Evolutionary conservation across 495 filamentous ascomycete species (phyloP), one percentile per base, ranked within the genome.

Genomic region (Haplographium delicatum): DNA sequence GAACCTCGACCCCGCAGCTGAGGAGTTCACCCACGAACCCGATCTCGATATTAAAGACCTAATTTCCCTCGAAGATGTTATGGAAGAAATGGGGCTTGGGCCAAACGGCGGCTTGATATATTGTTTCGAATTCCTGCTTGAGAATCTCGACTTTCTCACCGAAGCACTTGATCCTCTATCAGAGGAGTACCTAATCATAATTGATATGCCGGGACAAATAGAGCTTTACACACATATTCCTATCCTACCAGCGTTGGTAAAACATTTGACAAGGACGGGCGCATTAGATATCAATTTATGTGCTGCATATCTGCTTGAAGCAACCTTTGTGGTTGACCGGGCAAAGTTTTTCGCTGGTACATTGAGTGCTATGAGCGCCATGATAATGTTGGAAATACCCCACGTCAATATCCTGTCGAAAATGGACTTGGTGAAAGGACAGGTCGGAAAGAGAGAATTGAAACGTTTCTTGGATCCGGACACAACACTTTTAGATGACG

Each of bases 141-240:
- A 97, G 65, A 96, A 98, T 63, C 82, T 97, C 53, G 91, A 96
- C 64, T 98, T 95, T 72, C 72, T 98, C 28, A 89, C 87, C 34
- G 87, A 95, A 42, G 76, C 82, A 0, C 82, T 98, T 15, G 90
- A 95, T 52, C 80, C 85, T 33, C 74, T 95, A 11, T 88, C 86
- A 4, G 93, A 98, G 55, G 93, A 98, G 60, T 95, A 94, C 66
- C 74, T 98, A 34, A 93, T 95, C 62, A 85, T 98, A 42, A 88
- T 98, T 72, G 93, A 98, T 67, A 96, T 96, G 86, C 93, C 93
- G 0, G 93, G 93, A 44, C 93, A 98, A 69, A 96, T 98, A 67
- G 93, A 98, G 68, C 86, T 98, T 24, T 98, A 97, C 72, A 96
- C 93, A 10, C 93, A 98, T 63, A 84, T 96, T 24, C 93, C 93